Evolutionary conservation across 768 basidiomycete genomes (phyloP).

Genomic region (Lentinula edodes): DNA sequence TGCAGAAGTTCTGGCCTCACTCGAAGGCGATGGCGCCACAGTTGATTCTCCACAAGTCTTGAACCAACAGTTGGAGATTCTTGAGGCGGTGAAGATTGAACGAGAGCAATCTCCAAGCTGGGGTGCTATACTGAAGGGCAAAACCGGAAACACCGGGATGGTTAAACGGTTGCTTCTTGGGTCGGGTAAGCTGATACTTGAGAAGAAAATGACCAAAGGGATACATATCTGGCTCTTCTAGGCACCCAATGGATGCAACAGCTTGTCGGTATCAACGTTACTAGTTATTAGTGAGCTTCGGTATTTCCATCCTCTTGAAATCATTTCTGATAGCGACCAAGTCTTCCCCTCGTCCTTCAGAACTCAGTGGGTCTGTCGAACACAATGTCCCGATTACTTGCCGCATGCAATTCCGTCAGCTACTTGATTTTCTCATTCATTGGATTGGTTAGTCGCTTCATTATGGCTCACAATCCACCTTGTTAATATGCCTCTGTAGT

Average conservation of each 20-base stretch:
- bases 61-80: constrained; percentile 33
- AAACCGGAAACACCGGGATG: constrained; percentile 41
- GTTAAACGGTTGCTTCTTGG: constrained; percentile 36
- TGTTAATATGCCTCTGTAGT: background rate
- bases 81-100: constrained; percentile 39
- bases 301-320: too few relatives aligned
- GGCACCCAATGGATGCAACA: constrained; percentile 52
- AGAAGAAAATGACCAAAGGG: background rate
- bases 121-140: constrained; percentile 34
- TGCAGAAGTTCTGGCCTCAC: constrained; percentile 33
- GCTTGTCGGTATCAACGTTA: constrained; percentile 46
- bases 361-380: constrained; percentile 48
- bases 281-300: constrained; percentile 39
- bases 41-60: constrained; percentile 30
- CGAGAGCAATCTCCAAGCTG: constrained; percentile 34
- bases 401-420: constrained; percentile 46
- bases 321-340: constrained; percentile 7
- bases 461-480: background rate
- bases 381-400: constrained; percentile 40
- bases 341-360: constrained; percentile 42
- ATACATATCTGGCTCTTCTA: constrained; percentile 7
- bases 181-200: constrained; percentile 23
- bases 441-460: constrained; percentile 22
- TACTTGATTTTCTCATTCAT: constrained; percentile 44
- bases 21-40: constrained; percentile 33